phyloP scores from a whole-genome alignment of 164 flowering plant species.

The Berberis vulgaris region DNA sequence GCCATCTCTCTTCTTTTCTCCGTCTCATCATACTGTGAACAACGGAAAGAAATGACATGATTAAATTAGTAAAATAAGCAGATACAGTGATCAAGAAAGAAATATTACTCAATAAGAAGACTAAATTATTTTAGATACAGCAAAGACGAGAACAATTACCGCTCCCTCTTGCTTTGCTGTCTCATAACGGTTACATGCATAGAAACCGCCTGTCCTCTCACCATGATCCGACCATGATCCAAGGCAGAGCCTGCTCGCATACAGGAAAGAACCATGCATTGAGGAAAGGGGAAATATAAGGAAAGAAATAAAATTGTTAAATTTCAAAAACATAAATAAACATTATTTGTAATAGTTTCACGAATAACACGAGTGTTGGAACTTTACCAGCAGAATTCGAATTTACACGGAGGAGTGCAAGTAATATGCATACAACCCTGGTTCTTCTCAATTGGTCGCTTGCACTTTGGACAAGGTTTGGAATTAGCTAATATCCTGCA shows the following conservation, averaged over 20 bases:
- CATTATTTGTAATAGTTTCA: background rate
- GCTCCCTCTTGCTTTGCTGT: constrained; percentile 94
- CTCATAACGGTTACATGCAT: constrained; percentile 97
- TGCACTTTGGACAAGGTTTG: constrained; percentile 88
- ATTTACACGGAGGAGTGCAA: constrained; percentile 64
- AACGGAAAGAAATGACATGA: background rate
- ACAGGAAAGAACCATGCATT: background rate
- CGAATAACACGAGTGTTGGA: background rate
- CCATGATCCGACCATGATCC: constrained; percentile 99
- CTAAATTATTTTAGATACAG: background rate
- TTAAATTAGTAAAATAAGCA: background rate
- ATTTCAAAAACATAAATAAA: background rate
- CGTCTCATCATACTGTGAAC: constrained; percentile 66
- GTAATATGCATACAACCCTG: constrained; percentile 91
- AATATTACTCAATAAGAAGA: background rate
- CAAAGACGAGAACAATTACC: constrained; percentile 28
- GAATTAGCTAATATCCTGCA: constrained; percentile 68
- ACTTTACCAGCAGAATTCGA: constrained; percentile 72
- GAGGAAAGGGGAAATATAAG: background rate
- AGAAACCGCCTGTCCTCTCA: constrained; percentile 98
- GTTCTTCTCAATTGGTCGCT: constrained; percentile 79
- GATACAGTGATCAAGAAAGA: background rate
- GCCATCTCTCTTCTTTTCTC: constrained; percentile 86
- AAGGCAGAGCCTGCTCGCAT: constrained; percentile 80
- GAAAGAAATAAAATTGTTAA: background rate